A percentile compares a stretch with the other conserved stretches of the same genome.
phyloP scores from a whole-genome alignment of 2,329 filamentous ascomycete species.

The Hirsutella rhossiliensis region DNA sequence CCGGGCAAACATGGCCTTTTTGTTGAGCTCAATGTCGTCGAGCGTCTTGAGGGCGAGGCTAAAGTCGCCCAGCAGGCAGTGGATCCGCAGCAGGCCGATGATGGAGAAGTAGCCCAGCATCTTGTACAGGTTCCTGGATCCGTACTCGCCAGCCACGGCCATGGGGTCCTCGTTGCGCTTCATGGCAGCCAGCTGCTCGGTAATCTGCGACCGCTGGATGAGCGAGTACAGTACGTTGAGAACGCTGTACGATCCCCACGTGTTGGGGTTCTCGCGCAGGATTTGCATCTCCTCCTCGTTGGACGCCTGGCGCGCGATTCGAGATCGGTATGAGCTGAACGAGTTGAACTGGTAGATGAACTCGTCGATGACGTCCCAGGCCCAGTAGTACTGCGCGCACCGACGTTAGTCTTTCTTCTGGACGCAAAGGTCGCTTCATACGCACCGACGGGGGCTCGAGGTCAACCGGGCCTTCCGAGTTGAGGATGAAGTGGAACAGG shows the following conservation, averaged over 20 bases:
- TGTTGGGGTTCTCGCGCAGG: conserved; percentile 93
- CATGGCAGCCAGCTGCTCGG: conserved; percentile 88
- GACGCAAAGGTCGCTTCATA: conserved; percentile 11
- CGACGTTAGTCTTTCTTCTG: neutral
- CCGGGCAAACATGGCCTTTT: conserved; percentile 99
- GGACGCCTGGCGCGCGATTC: conserved; percentile 68
- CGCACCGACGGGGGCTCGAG: conserved; percentile 90
- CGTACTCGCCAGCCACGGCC: conserved; percentile 87
- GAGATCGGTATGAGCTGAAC: conserved; percentile 93
- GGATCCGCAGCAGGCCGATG: conserved; percentile 89
- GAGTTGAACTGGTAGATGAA: conserved; percentile 99
- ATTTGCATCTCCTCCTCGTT: conserved; percentile 89
- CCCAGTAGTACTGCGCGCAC: conserved; percentile 79
- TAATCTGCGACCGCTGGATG: conserved; percentile 96
- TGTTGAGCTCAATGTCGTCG: conserved; percentile 98
- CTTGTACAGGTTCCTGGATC: conserved; percentile 84
- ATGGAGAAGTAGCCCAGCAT: conserved; percentile 99
- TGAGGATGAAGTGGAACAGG: conserved; percentile 97
- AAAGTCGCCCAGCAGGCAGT: conserved; percentile 95
- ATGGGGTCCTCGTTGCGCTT: conserved; percentile 87
- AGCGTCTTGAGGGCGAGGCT: conserved; percentile 96
- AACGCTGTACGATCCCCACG: conserved; percentile 98
- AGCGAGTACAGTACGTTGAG: conserved; percentile 98
- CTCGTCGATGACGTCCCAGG: conserved; percentile 99
- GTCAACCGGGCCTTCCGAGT: conserved; percentile 97